A percentile compares a stretch with the other conserved stretches of the same genome.
Conservation (phyloP, 2,329 filamentous ascomycete species). For the Calycina herbarum region DNA sequence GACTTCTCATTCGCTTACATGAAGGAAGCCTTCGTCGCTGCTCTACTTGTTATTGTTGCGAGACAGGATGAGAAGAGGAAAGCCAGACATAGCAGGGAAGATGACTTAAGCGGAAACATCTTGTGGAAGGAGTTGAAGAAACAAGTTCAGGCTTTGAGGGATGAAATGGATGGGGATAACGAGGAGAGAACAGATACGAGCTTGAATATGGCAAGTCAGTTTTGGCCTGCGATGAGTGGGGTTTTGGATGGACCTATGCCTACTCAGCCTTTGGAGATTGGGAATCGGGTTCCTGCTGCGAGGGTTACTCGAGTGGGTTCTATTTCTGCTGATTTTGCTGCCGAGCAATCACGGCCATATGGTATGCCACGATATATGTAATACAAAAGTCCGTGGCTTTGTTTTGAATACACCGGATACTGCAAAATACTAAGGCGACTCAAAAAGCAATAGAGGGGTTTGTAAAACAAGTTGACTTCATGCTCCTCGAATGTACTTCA, state of each 20-base stretch:
- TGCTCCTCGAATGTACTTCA: no score
- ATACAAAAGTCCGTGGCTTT: background rate
- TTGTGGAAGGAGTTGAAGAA: slow-evolving; percentile 64
- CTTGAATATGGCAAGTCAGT: slow-evolving; percentile 11
- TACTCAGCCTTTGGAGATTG: slow-evolving; percentile 16
- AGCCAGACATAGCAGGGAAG: slow-evolving; percentile 30
- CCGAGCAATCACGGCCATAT: background rate
- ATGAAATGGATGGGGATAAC: slow-evolving; percentile 52
- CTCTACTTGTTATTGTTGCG: slow-evolving; percentile 58
- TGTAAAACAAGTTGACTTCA: no score
- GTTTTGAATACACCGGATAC: background rate
- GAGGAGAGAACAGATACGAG: slow-evolving; percentile 18
- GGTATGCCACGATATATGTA: slow-evolving; percentile 10
- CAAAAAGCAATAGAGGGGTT: no score
- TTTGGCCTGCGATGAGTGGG: slow-evolving; percentile 24
- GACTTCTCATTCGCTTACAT: slow-evolving; percentile 71
- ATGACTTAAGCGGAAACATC: slow-evolving; percentile 50
- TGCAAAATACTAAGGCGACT: background rate
- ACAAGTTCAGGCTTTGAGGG: slow-evolving; percentile 59
- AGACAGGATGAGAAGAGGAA: slow-evolving; percentile 21
- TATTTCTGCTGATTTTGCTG: background rate
- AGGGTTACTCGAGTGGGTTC: background rate
- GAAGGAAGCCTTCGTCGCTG: slow-evolving; percentile 68
- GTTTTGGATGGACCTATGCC: slow-evolving; percentile 18
- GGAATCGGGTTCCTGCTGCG: background rate